Percentiles rank a stretch among this genome's conserved stretches.
These are phyloP conservation scores for Coprinopsis marcescibilis DNA, from an alignment of 768 basidiomycete species.

Conservation along the genomic window DNA sequence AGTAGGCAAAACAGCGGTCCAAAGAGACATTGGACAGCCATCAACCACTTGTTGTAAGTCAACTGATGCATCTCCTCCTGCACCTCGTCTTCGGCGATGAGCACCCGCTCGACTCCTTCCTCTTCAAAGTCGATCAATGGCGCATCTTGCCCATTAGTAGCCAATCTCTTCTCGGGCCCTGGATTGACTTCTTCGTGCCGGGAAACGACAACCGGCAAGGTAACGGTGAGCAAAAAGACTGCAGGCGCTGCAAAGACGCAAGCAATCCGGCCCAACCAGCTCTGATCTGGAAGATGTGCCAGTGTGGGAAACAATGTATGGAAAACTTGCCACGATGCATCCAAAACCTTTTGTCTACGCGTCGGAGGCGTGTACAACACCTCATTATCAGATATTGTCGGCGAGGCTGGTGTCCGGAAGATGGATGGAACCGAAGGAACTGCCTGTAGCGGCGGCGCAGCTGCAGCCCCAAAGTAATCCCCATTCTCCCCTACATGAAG, in stretches of 20 bases:
- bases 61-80: conserved; percentile 61
- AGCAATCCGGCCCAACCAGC: conserved; percentile 62
- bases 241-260: conserved; percentile 83
- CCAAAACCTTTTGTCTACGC: conserved; percentile 32
- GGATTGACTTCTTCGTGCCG: conserved; percentile 34
- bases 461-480: conserved; percentile 13
- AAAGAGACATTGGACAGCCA: conserved; percentile 73
- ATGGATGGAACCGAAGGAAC: conserved; percentile 49
- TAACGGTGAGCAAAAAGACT: conserved; percentile 78
- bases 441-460: conserved; percentile 5
- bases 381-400: conserved; percentile 36
- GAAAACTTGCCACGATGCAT: conserved; percentile 34
- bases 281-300: conserved; percentile 65
- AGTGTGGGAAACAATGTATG: conserved; percentile 84
- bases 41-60: conserved; percentile 75
- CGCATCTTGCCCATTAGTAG: conserved; percentile 32
- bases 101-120: conserved; percentile 60
- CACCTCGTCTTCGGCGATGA: conserved; percentile 72
- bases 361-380: conserved; percentile 37
- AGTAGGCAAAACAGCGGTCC: conserved; percentile 74
- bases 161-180: conserved; percentile 28
- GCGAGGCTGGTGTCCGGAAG: conserved; percentile 50
- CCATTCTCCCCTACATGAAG: conserved; percentile 9
- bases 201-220: conserved; percentile 82
- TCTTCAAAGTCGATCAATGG: conserved; percentile 68